phyloP scores from a whole-genome alignment of 352 stramenopile species.

The Phytophthora melonis region DNA sequence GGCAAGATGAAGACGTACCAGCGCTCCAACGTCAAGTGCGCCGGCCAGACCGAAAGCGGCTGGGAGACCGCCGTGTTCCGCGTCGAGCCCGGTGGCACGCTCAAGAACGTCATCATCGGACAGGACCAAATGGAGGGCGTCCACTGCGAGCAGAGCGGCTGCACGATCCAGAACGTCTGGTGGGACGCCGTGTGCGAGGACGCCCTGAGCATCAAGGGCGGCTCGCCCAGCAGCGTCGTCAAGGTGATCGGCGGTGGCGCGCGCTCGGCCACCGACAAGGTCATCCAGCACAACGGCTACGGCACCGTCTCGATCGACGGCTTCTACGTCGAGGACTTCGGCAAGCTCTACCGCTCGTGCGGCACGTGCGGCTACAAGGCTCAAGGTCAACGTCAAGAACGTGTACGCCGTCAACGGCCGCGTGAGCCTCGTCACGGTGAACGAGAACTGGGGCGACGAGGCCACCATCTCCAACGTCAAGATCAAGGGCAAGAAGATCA shows the following conservation, averaged over 20 bases:
- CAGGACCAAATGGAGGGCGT: constrained; percentile 45
- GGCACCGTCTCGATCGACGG: constrained; percentile 34
- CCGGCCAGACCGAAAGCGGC: constrained; percentile 45
- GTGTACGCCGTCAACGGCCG: constrained; percentile 31
- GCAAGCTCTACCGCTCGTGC: constrained; percentile 33
- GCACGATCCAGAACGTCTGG: constrained; percentile 35
- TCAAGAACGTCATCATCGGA: constrained; percentile 65
- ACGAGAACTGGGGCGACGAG: constrained; percentile 53
- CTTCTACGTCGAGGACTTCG: constrained; percentile 34
- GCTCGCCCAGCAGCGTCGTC: constrained; percentile 37
- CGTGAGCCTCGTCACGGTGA: constrained; percentile 50
- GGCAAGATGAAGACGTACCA: constrained; percentile 36
- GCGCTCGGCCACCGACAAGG: constrained; percentile 28
- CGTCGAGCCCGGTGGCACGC: constrained; percentile 45
- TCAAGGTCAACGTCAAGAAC: constrained; percentile 38
- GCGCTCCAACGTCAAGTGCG: constrained; percentile 50
- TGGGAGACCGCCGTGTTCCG: constrained; percentile 49
- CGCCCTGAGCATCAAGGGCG: constrained; percentile 51
- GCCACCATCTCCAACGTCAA: constrained; percentile 44
- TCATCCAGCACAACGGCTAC: constrained; percentile 33
- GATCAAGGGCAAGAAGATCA: constrained; percentile 44
- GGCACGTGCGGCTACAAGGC: constrained; percentile 25
- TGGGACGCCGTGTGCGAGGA: constrained; percentile 51
- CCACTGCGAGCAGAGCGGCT: constrained; percentile 34
- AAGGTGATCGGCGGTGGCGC: constrained; percentile 43